Percentiles rank a stretch among this genome's conserved stretches.
phyloP scores from a whole-genome alignment of 805 yeast genomes.

The Suhomyces canberraensis region DNA sequence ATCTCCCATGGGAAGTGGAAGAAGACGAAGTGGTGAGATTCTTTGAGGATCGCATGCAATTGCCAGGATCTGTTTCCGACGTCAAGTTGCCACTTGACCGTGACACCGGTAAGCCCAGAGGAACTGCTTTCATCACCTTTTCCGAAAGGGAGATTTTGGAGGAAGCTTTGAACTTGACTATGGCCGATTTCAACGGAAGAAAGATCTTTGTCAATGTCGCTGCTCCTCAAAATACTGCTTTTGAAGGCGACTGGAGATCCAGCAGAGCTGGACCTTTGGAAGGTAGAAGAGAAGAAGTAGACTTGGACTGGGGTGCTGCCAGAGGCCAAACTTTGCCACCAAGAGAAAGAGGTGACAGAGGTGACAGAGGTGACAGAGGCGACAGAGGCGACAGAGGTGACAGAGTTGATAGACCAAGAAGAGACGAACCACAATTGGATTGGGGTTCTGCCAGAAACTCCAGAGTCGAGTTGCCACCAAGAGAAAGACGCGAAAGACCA shows the following conservation, averaged over 20 bases:
- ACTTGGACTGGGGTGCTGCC: constrained; percentile 43
- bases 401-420: constrained; percentile 22
- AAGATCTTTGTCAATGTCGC: constrained; percentile 55
- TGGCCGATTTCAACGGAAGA: constrained; percentile 46
- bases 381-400: constrained; percentile 19
- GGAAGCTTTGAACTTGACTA: constrained; percentile 47
- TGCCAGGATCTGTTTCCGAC: constrained; percentile 50
- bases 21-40: constrained; percentile 64
- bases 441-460: constrained; percentile 40
- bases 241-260: constrained; percentile 44
- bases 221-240: constrained; percentile 50
- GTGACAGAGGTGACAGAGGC: constrained; percentile 26
- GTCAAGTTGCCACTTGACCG: constrained; percentile 72
- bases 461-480: constrained; percentile 32
- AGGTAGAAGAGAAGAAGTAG: constrained; percentile 34
- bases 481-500: constrained; percentile 24
- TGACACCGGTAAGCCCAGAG: constrained; percentile 58
- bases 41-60: constrained; percentile 56
- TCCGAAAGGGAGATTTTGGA: constrained; percentile 44
- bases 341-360: constrained; percentile 28
- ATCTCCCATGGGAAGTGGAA: constrained; percentile 76
- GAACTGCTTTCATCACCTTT: constrained; percentile 55
- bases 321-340: constrained; percentile 31
- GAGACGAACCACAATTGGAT: constrained; percentile 38
- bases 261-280: constrained; percentile 5